Percentiles rank a stretch among this genome's conserved stretches.
Evolutionary conservation across 1,284 basidiomycete species (phyloP).

Genomic region (Naganishia liquefaciens): DNA sequence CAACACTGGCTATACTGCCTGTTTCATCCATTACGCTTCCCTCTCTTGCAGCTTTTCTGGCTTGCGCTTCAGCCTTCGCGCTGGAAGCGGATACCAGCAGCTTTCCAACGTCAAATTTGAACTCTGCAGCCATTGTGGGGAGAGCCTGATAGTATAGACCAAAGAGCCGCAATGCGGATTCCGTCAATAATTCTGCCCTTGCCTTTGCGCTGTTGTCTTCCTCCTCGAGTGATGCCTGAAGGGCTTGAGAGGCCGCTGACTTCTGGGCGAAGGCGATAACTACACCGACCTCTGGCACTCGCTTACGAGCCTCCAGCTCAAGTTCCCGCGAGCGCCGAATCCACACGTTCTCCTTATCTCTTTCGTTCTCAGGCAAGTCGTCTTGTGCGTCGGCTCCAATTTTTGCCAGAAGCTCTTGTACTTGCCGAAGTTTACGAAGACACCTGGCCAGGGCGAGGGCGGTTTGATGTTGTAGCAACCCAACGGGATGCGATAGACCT

Average conservation of each 20-base stretch:
- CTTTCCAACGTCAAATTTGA: conserved; percentile 81
- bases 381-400: conserved; percentile 62
- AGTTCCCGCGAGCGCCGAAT: conserved; percentile 63
- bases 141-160: conserved; percentile 80
- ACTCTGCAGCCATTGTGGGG: conserved; percentile 71
- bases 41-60: conserved; percentile 47
- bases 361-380: conserved; percentile 53
- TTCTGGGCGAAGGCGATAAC: conserved; percentile 74
- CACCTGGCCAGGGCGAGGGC: conserved; percentile 72
- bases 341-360: conserved; percentile 70
- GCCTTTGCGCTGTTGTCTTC: conserved; percentile 50
- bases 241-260: conserved; percentile 43
- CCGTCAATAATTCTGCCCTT: conserved; percentile 62
- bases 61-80: conserved; percentile 42
- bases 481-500: conserved; percentile 68
- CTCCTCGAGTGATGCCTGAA: conserved; percentile 48
- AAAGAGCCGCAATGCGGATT: conserved; percentile 74
- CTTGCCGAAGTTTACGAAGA: conserved; percentile 66
- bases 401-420: conserved; percentile 59
- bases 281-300: conserved; percentile 81
- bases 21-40: conserved; percentile 51
- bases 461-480: conserved; percentile 78
- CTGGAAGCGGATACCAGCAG: conserved; percentile 63
- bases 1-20: conserved; percentile 44
- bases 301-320: conserved; percentile 69